These are phyloP conservation scores for Skeletonema menzelii DNA, from an alignment of 108 stramenopile genomes.

Conservation along the genomic window DNA sequence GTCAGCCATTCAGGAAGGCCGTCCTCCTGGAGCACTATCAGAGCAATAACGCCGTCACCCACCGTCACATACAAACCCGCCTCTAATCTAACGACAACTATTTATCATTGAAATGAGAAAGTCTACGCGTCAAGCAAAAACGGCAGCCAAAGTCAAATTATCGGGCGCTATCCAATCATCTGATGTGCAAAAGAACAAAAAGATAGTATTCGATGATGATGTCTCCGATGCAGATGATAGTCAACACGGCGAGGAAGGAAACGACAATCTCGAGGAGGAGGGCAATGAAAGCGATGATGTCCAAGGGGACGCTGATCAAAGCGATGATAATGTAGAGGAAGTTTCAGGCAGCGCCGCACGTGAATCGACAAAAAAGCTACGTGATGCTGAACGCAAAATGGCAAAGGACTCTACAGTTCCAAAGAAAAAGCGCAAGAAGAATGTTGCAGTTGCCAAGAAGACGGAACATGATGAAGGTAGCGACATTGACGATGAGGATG, in stretches of 20 bases:
- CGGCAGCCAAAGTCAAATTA: conserved; percentile 35
- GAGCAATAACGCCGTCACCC: too few species aligned
- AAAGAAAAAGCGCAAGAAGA: conserved; percentile 43
- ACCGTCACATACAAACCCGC: not conserved
- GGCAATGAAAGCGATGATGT: not conserved
- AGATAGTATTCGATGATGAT: conserved; percentile 27
- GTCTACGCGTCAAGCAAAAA: conserved; percentile 17
- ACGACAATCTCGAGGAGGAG: not conserved
- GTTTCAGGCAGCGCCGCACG: conserved; percentile 35
- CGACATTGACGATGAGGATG: conserved; percentile 12
- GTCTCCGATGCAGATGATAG: conserved; percentile 4
- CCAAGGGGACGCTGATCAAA: not conserved
- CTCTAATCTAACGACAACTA: not conserved
- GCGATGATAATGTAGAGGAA: conserved; percentile 41
- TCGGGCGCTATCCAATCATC: conserved; percentile 32
- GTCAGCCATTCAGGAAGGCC: too few species aligned
- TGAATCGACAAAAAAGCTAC: conserved; percentile 37
- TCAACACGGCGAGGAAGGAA: not conserved
- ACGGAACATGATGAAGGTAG: conserved; percentile 3
- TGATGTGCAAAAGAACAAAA: conserved; percentile 25
- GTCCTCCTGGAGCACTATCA: too few species aligned
- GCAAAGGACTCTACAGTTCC: conserved; percentile 9
- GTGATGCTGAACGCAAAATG: conserved; percentile 28
- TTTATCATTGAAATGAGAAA: not conserved
- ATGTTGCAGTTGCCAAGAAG: not conserved